Evolutionary conservation across 345 rosid species (phyloP).

Genomic region (Lepidium didymum): DNA sequence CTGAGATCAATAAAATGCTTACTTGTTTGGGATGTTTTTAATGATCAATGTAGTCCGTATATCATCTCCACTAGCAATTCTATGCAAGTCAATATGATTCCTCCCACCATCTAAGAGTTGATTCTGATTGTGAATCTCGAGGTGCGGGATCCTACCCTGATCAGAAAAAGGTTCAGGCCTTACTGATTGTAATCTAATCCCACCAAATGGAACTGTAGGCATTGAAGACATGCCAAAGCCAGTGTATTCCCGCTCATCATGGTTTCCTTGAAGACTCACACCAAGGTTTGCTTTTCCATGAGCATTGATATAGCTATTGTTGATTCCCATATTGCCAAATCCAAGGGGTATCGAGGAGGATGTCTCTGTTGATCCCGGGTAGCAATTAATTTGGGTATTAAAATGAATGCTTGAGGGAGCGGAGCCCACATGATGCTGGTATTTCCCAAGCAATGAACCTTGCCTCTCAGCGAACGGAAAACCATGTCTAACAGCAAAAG

Average conservation of each 20-base stretch:
- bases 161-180: constrained; percentile 48
- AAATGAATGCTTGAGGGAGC: constrained; percentile 75
- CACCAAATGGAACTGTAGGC: constrained; percentile 40
- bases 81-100: constrained; percentile 80
- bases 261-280: constrained; percentile 34
- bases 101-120: constrained; percentile 56
- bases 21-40: constrained; percentile 96
- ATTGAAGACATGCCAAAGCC: constrained; percentile 50
- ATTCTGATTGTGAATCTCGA: constrained; percentile 36
- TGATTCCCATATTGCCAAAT: constrained; percentile 43
- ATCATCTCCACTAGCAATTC: constrained; percentile 63
- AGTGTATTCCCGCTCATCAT: constrained; percentile 46
- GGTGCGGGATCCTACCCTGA: constrained; percentile 37
- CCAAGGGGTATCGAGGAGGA: constrained; percentile 43
- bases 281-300: constrained; percentile 37
- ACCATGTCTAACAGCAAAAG: constrained; percentile 45
- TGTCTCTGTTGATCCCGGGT: constrained; percentile 51
- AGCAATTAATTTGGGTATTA: constrained; percentile 48
- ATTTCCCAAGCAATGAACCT: constrained; percentile 49
- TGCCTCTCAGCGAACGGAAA: constrained; percentile 46
- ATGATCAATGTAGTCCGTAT: constrained; percentile 85
- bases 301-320: constrained; percentile 39
- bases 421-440: constrained; percentile 83
- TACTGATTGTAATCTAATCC: constrained; percentile 37
- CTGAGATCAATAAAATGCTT: constrained; percentile 19